A percentile compares a stretch with the other conserved stretches of the same genome.
Conservation (phyloP, 768 basidiomycete species). For the Auricularia sp. region DNA sequence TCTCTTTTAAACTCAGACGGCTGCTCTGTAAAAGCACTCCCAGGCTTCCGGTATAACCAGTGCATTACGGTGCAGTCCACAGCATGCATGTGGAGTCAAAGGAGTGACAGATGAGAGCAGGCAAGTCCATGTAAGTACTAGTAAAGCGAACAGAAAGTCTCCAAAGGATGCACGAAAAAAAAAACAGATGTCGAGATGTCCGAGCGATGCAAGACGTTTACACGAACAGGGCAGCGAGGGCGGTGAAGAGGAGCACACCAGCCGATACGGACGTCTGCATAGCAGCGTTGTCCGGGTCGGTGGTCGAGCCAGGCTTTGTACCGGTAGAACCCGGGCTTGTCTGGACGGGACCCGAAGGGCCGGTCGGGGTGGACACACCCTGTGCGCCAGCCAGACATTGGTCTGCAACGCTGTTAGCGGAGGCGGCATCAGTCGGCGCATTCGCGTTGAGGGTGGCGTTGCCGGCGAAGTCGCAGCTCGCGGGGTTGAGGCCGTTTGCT, state of each 20-base stretch:
- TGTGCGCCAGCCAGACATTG: conserved; percentile 58
- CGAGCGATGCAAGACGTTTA: no score
- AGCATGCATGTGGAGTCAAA: no score
- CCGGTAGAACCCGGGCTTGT: background rate
- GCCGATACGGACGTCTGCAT: background rate
- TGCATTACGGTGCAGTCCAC: no score
- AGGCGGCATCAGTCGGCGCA: conserved; percentile 38
- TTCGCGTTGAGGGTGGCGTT: conserved; percentile 67
- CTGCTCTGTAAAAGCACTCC: no score
- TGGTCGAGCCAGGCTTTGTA: no score
- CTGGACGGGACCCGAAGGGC: conserved; percentile 11
- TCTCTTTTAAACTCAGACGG: background rate
- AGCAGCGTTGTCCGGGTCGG: background rate
- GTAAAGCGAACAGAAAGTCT: no score
- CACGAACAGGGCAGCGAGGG: no score
- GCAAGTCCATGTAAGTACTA: no score
- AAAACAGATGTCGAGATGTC: no score
- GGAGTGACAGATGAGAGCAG: no score
- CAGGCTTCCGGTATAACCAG: no score
- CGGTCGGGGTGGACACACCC: conserved; percentile 53
- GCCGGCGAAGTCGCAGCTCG: conserved; percentile 70
- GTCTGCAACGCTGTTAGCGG: conserved; percentile 45
- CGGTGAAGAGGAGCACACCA: background rate
- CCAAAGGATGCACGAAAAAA: no score
- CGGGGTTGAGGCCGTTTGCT: conserved; percentile 40